Conservation (phyloP, 345 rosid species). For the Brassica nigra region DNA sequence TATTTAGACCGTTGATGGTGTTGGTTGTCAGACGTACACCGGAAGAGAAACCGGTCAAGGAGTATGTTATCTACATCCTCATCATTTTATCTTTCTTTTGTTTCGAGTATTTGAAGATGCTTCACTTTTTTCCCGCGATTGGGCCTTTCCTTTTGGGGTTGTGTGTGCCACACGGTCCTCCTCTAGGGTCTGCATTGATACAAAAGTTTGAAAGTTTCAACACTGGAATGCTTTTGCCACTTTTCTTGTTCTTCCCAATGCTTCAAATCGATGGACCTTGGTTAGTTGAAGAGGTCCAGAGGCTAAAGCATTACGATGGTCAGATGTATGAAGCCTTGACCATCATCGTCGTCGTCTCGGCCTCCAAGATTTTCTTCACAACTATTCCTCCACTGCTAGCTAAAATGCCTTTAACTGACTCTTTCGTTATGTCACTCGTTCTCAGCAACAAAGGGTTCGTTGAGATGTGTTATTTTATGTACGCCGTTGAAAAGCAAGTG, state of each 20-base stretch:
- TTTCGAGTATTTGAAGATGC: constrained; percentile 1
- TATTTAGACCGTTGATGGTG: constrained; percentile 32
- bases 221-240: constrained; percentile 36
- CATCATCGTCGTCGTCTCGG: constrained; percentile 17
- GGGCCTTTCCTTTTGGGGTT: constrained; percentile 49
- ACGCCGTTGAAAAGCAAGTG: constrained; percentile 24
- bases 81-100: constrained; percentile 33
- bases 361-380: constrained; percentile 30
- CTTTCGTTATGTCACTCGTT: constrained; percentile 37
- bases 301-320: constrained; percentile 5
- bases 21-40: constrained; percentile 39
- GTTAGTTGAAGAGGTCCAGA: constrained; percentile 1
- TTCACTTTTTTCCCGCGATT: constrained; percentile 25
- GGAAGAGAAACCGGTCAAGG: constrained; percentile 36
- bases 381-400: constrained; percentile 30
- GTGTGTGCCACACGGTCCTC: constrained; percentile 52
- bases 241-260: constrained; percentile 30
- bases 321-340: constrained; percentile 24
- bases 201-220: constrained; percentile 46
- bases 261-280: constrained; percentile 31
- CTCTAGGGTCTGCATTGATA: constrained; percentile 45
- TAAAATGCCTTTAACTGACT: constrained; percentile 38
- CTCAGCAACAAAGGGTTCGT: constrained; percentile 40
- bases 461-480: constrained; percentile 32
- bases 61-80: constrained; percentile 26